Percentiles rank a stretch among this genome's conserved stretches.
Conservation (phyloP, 2,329 filamentous ascomycete species). For the Colletotrichum australisinense region DNA sequence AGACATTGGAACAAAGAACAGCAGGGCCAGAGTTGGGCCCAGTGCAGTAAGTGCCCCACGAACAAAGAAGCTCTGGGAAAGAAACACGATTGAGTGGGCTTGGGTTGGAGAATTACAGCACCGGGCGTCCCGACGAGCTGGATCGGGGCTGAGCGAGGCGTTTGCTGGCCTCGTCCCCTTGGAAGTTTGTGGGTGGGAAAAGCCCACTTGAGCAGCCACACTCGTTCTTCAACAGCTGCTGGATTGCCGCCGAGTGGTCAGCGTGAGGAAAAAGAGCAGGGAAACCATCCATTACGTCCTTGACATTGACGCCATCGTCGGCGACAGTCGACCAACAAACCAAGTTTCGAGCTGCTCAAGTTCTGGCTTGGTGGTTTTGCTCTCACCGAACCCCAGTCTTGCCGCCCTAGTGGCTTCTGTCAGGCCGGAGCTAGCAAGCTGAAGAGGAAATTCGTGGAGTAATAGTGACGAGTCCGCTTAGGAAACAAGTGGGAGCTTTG, state of each 20-base stretch:
- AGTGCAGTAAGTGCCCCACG: neutral
- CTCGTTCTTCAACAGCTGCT: neutral
- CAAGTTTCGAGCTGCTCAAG: neutral
- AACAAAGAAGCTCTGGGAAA: conserved; percentile 20
- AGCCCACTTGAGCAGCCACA: neutral
- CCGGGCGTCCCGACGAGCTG: conserved; percentile 32
- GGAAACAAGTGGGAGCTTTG: conserved; percentile 15
- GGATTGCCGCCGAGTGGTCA: neutral
- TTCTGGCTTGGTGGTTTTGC: neutral
- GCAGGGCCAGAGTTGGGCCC: conserved; percentile 10
- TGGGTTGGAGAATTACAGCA: neutral
- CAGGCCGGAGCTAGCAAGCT: conserved; percentile 9
- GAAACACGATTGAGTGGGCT: neutral
- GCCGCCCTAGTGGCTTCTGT: conserved; percentile 15
- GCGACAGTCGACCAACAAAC: neutral
- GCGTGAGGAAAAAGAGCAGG: neutral
- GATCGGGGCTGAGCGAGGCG: conserved; percentile 32
- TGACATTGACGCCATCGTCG: neutral
- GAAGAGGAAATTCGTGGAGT: neutral
- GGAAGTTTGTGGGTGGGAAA: neutral
- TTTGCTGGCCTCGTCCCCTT: conserved; percentile 3
- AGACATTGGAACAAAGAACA: conserved; percentile 23
- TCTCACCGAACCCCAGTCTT: neutral
- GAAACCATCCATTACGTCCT: neutral
- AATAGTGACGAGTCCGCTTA: conserved; percentile 1